Conservation (phyloP, 768 basidiomycete genomes). For the Boletales sp. region DNA sequence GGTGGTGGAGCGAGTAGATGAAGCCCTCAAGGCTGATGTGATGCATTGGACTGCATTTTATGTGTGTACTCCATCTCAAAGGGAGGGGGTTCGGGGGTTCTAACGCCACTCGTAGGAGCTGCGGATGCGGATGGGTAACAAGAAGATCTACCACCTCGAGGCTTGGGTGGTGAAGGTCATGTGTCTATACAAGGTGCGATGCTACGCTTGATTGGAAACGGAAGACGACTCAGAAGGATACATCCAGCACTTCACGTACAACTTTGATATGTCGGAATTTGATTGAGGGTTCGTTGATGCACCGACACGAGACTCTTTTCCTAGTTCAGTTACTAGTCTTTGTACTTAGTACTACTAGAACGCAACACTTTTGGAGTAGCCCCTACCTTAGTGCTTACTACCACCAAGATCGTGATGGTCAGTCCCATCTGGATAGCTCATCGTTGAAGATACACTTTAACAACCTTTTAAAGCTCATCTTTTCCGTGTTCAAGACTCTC, state of each 20-base stretch:
- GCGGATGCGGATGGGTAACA: constrained; percentile 90
- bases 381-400: not conserved
- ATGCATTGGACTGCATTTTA: constrained; percentile 99
- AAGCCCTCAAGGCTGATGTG: constrained; percentile 85
- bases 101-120: constrained; percentile 59
- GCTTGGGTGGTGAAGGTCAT: constrained; percentile 97
- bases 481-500: constrained; percentile 98
- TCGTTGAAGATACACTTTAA: not conserved
- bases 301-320: not conserved
- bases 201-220: not conserved
- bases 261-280: constrained; percentile 34
- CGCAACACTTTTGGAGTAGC: too few relatives aligned
- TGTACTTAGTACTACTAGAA: not conserved
- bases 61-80: constrained; percentile 42
- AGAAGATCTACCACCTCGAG: constrained; percentile 95
- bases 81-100: not conserved
- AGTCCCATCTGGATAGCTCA: constrained; percentile 1
- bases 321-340: not conserved
- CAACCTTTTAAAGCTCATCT: constrained; percentile 60
- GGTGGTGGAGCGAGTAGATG: constrained; percentile 85
- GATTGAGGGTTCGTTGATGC: constrained; percentile 17
- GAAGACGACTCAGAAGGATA: not conserved
- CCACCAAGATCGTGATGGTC: constrained; percentile 23
- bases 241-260: constrained; percentile 29
- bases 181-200: constrained; percentile 76